Conservation (phyloP, 306 rosid genomes). For the Malus asiatica region DNA sequence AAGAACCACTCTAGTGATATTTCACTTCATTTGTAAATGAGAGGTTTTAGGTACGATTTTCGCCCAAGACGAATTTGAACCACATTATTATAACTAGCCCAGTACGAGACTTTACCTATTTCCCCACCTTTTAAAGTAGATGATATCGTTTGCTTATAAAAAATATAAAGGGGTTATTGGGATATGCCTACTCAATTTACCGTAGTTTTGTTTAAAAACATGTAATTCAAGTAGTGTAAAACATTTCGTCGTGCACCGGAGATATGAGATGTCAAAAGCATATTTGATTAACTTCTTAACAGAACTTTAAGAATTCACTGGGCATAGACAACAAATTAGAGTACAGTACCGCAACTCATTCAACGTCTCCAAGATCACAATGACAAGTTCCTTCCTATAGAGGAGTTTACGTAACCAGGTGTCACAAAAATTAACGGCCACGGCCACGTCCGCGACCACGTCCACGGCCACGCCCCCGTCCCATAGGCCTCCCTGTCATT, state of each 20-base stretch:
- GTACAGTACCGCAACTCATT: constrained; percentile 14
- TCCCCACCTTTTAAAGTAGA: too few species aligned
- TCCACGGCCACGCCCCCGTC: constrained; percentile 74
- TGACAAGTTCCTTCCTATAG: constrained; percentile 29
- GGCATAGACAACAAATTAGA: constrained; percentile 15
- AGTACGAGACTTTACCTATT: fast-evolving
- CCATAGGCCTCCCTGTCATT: constrained; percentile 71
- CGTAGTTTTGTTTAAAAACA: too few species aligned
- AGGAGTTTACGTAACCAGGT: constrained; percentile 32
- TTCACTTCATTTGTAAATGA: too few species aligned
- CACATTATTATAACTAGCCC: too few species aligned
- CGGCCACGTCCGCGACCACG: constrained; percentile 90
- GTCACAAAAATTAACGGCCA: constrained; percentile 41
- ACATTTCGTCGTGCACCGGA: too few species aligned
- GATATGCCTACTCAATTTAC: too few species aligned
- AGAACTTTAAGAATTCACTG: neutral
- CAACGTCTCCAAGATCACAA: constrained; percentile 21
- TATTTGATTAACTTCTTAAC: neutral
- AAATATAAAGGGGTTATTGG: too few species aligned
- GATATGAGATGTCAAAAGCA: neutral
- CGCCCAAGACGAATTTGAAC: too few species aligned
- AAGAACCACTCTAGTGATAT: too few species aligned
- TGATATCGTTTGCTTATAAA: too few species aligned
- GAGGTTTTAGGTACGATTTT: too few species aligned
- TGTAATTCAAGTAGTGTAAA: neutral